Evolutionary conservation across 305 asterid genomes (phyloP), one percentile per base, ranked within the genome.

Genomic region (Lippia alba): DNA sequence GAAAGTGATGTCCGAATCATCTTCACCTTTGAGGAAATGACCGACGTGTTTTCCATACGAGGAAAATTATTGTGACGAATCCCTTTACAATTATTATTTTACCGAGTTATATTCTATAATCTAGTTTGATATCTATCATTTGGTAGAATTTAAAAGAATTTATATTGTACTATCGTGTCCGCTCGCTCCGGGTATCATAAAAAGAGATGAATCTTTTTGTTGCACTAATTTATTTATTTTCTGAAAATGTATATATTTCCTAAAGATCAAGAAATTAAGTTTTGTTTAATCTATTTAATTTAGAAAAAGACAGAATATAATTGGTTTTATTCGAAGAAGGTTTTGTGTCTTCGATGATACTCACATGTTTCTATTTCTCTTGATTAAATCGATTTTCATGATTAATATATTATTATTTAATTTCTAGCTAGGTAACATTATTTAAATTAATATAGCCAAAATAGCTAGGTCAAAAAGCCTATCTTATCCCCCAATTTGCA

Each of bases 1-100:
- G 66, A 50, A 46, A 79, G 86, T 85, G 88, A 73, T 76, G 64
- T 85, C 87, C 91, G 32, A 79, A 79, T 85, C 88, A 84, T 75
- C 85, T 72, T 76, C 79, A 63, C 64, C 75, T 62, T 67, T 66
- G 44, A 61, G 74, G 74, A 73, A 75, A 64, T 51, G 61, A 70
- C 71, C 69, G 74, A 55, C 84, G 76, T 77, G 80, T 77, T 78
- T 70, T 61, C 76, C 71, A 75, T 36, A 76, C 50, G 41, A 36
- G 30, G 3, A 24, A 24, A 24, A 24, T 24, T 24, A 24, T n/a
- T n/a, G n/a, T n/a, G n/a, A n/a, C n/a, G n/a, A n/a, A n/a, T n/a
- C n/a, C n/a, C n/a, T n/a, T n/a, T n/a, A n/a, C n/a, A n/a, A n/a
- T n/a, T n/a, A n/a, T n/a, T n/a, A n/a, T n/a, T n/a, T n/a, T n/a